A percentile compares a stretch with the other conserved stretches of the same genome.
These are phyloP conservation scores for Aspergillus texensis DNA, from an alignment of 2,329 filamentous ascomycete species.

Conservation along the genomic window DNA sequence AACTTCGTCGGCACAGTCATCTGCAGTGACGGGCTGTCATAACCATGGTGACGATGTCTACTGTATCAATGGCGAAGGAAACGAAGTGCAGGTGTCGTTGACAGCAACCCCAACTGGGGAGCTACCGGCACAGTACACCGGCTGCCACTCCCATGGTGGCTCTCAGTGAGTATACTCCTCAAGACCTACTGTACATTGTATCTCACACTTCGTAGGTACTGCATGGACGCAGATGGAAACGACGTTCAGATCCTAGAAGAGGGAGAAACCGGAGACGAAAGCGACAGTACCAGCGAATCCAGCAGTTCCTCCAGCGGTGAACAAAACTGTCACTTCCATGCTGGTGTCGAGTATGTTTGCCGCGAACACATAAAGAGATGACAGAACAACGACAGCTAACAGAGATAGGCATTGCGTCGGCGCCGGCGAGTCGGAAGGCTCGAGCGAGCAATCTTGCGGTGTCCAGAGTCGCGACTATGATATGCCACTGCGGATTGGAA, in stretches of 20 bases:
- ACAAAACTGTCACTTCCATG: conserved; percentile 72
- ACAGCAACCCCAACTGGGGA: conserved; percentile 59
- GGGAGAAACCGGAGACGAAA: conserved; percentile 25
- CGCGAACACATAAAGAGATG: background rate
- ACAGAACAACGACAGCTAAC: conserved; percentile 5
- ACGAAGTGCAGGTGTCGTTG: conserved; percentile 40
- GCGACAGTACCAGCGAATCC: conserved; percentile 23
- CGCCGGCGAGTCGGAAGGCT: conserved; percentile 46
- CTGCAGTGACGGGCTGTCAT: conserved; percentile 58
- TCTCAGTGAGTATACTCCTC: conserved; percentile 51
- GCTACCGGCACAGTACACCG: conserved; percentile 64
- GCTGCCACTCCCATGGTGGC: conserved; percentile 64
- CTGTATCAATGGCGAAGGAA: conserved; percentile 38
- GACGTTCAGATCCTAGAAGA: conserved; percentile 61
- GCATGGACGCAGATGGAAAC: conserved; percentile 60
- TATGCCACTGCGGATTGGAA: conserved; percentile 67
- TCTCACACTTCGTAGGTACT: conserved; percentile 53
- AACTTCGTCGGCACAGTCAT: conserved; percentile 37
- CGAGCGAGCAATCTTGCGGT: conserved; percentile 47
- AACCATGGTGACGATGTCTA: conserved; percentile 44
- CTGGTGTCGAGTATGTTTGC: conserved; percentile 69
- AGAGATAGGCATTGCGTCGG: conserved; percentile 56
- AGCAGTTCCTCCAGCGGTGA: conserved; percentile 23
- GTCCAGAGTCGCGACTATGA: conserved; percentile 63
- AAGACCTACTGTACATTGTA: background rate